These are phyloP conservation scores for Inonotus hispidus DNA, from an alignment of 1,284 basidiomycete species.

Conservation along the genomic window DNA sequence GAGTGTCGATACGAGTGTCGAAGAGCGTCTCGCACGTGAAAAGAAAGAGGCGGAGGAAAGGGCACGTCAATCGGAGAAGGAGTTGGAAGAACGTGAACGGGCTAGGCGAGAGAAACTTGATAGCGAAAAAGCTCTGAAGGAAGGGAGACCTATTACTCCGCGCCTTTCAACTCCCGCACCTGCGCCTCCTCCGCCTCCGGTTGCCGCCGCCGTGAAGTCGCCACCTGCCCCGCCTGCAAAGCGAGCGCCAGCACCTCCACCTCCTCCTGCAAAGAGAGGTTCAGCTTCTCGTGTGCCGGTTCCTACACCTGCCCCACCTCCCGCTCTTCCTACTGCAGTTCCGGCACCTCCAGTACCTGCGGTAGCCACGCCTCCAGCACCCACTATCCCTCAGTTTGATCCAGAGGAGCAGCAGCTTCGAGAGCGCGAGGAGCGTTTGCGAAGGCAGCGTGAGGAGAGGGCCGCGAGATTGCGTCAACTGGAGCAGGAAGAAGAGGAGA, in stretches of 20 bases:
- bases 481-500: slow-evolving; percentile 69
- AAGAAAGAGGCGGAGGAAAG: slow-evolving; percentile 84
- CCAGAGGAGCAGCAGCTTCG: slow-evolving; percentile 62
- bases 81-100: slow-evolving; percentile 72
- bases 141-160: slow-evolving; percentile 31
- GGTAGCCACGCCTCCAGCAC: slow-evolving; percentile 28
- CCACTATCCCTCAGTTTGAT: slow-evolving; percentile 39
- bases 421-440: slow-evolving; percentile 57
- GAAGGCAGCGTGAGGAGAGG: slow-evolving; percentile 63
- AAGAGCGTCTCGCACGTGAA: slow-evolving; percentile 79
- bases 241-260: slow-evolving; percentile 31
- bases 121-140: slow-evolving; percentile 56
- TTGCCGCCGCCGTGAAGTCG: slow-evolving; percentile 29
- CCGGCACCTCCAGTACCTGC: slow-evolving; percentile 25
- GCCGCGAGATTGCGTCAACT: slow-evolving; percentile 59
- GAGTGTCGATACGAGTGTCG: slow-evolving; percentile 69
- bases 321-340: slow-evolving; percentile 26
- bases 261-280: slow-evolving; percentile 30
- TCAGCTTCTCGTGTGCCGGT: slow-evolving; percentile 28
- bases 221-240: slow-evolving; percentile 31
- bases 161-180: slow-evolving; percentile 27
- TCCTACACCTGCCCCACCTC: slow-evolving; percentile 25
- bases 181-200: slow-evolving; percentile 24
- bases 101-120: slow-evolving; percentile 64
- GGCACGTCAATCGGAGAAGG: slow-evolving; percentile 65